Percentiles rank a stretch among this genome's conserved stretches.
Evolutionary conservation across 139 green algal species (phyloP).

Genomic region (Pleodorina starrii): DNA sequence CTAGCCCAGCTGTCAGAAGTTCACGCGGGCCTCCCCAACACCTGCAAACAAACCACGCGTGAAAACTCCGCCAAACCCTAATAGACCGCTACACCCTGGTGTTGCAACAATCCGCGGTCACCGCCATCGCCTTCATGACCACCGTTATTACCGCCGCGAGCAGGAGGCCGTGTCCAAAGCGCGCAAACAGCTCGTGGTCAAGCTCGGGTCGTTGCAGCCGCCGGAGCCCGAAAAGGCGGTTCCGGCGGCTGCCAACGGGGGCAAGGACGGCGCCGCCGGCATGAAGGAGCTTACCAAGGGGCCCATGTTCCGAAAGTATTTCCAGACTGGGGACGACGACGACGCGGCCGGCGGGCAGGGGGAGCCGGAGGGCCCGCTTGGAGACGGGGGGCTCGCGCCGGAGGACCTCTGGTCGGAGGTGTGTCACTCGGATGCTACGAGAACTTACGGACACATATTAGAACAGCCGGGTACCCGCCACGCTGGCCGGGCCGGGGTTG

Average conservation of each 20-base stretch:
- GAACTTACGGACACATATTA: not conserved
- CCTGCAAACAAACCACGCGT: too few relatives aligned
- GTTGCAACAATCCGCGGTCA: too few relatives aligned
- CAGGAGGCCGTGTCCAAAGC: constrained; percentile 65
- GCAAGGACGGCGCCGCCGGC: not conserved
- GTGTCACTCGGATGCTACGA: not conserved
- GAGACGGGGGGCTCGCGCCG: constrained; percentile 39
- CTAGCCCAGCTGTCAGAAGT: too few relatives aligned
- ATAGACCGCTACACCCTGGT: too few relatives aligned
- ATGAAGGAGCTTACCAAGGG: constrained; percentile 52
- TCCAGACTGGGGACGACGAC: constrained; percentile 65
- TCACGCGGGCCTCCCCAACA: too few relatives aligned
- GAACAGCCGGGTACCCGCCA: too few relatives aligned
- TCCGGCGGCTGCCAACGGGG: not conserved
- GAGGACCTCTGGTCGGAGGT: constrained; percentile 59
- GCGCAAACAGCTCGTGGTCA: constrained; percentile 63
- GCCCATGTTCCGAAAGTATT: constrained; percentile 68
- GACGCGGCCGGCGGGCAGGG: constrained; percentile 23
- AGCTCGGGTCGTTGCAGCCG: constrained; percentile 47
- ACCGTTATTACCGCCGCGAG: too few relatives aligned
- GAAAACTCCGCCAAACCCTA: too few relatives aligned
- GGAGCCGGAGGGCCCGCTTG: constrained; percentile 47
- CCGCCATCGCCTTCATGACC: too few relatives aligned
- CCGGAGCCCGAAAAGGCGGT: not conserved
- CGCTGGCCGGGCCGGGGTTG: too few relatives aligned